These are phyloP conservation scores for Torulaspora delbrueckii DNA, from an alignment of 805 yeast species.

Conservation along the genomic window DNA sequence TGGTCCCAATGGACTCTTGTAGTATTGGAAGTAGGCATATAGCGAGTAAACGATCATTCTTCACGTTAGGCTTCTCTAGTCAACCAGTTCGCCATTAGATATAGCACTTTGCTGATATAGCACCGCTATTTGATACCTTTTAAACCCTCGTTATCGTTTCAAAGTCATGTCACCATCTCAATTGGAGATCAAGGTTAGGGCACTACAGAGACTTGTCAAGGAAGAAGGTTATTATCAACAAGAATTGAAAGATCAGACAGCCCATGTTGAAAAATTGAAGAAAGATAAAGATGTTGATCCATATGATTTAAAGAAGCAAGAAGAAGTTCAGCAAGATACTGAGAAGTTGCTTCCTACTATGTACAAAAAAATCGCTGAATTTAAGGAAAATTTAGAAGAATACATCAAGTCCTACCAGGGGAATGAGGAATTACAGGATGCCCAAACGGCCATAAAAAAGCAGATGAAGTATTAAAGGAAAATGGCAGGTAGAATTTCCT, in stretches of 20 bases:
- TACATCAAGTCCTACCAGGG: conserved; percentile 39
- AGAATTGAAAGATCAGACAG: conserved; percentile 54
- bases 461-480: conserved; percentile 22
- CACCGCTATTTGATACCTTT: neutral
- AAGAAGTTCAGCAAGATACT: conserved; percentile 52
- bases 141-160: neutral
- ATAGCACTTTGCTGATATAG: neutral
- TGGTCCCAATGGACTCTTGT: neutral
- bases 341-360: conserved; percentile 48
- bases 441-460: conserved; percentile 27
- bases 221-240: conserved; percentile 58
- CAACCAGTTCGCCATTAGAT: neutral
- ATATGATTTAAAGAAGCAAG: conserved; percentile 57
- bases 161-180: conserved; percentile 59
- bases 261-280: conserved; percentile 45
- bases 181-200: conserved; percentile 64
- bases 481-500: neutral
- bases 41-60: neutral
- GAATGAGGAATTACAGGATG: conserved; percentile 30
- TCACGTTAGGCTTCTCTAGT: neutral
- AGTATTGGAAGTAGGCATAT: neutral
- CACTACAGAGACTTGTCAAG: conserved; percentile 62
- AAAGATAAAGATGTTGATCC: conserved; percentile 46
- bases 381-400: conserved; percentile 38
- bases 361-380: conserved; percentile 40